Evolutionary conservation across 805 yeast species (phyloP).

Genomic region (Candida parachauliodes): DNA sequence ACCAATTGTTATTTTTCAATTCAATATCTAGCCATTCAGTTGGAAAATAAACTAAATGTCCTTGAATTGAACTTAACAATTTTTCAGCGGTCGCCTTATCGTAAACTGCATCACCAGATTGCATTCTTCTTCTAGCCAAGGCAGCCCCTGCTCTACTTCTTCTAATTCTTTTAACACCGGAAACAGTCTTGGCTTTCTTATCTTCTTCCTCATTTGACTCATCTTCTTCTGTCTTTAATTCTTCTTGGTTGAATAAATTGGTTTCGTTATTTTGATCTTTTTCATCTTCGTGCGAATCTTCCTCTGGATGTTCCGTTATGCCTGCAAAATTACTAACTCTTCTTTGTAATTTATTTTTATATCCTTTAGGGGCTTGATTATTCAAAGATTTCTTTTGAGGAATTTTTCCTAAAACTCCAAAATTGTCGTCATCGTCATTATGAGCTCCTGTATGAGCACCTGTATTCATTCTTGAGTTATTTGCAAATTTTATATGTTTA

Average conservation of each 20-base stretch:
- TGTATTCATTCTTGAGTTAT: slow-evolving; percentile 1
- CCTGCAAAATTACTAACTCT: slow-evolving; percentile 8
- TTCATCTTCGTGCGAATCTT: neutral
- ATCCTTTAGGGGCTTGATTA: slow-evolving; percentile 5
- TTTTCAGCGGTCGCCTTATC: slow-evolving; percentile 77
- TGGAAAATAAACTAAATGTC: slow-evolving; percentile 90
- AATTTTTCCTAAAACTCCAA: slow-evolving; percentile 34
- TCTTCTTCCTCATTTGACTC: slow-evolving; percentile 1
- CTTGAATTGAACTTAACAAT: slow-evolving; percentile 68
- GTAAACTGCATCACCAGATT: slow-evolving; percentile 48
- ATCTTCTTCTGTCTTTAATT: neutral
- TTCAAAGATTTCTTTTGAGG: slow-evolving; percentile 18
- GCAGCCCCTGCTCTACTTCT: slow-evolving; percentile 37
- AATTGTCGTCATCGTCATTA: slow-evolving; percentile 19
- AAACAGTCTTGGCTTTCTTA: neutral
- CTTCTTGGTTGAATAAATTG: slow-evolving; percentile 4
- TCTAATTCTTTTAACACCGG: slow-evolving; percentile 11
- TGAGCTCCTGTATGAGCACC: neutral
- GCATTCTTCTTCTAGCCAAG: slow-evolving; percentile 29
- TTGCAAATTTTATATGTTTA: slow-evolving; percentile 9
- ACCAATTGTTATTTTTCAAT: slow-evolving; percentile 91
- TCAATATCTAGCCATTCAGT: slow-evolving; percentile 86
- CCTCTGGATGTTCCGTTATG: neutral
- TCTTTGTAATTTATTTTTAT: slow-evolving; percentile 8
- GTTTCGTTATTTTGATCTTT: slow-evolving; percentile 1